Percentiles rank a stretch among this genome's conserved stretches.
These are phyloP conservation scores for Salix udensis DNA, from an alignment of 345 rosid species.

Conservation along the genomic window DNA sequence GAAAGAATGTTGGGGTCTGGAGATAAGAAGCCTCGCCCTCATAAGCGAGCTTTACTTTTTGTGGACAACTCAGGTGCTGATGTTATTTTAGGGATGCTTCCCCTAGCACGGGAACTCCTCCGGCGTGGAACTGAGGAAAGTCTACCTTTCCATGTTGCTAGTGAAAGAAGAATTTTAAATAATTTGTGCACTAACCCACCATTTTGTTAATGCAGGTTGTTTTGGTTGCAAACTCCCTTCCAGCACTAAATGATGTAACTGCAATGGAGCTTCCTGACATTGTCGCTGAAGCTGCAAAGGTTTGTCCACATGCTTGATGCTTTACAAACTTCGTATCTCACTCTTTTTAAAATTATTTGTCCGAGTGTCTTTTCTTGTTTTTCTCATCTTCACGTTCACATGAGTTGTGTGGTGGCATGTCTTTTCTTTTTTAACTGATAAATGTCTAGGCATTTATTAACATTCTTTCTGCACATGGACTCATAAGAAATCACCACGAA, in stretches of 20 bases:
- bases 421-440: neutral
- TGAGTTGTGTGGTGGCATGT: neutral
- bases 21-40: slow-evolving; percentile 57
- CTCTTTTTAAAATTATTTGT: neutral
- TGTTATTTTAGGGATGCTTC: slow-evolving; percentile 93
- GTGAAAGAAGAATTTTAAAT: slow-evolving; percentile 3
- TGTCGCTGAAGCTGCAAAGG: slow-evolving; percentile 98
- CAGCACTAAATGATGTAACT: slow-evolving; percentile 91
- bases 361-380: neutral
- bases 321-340: neutral
- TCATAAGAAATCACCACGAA: neutral
- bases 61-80: slow-evolving; percentile 99
- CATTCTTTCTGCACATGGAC: neutral
- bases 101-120: slow-evolving; percentile 89
- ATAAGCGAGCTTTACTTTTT: slow-evolving; percentile 91
- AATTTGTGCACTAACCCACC: neutral
- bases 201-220: slow-evolving; percentile 59
- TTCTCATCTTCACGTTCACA: neutral
- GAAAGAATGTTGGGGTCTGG: slow-evolving; percentile 78
- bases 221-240: slow-evolving; percentile 93
- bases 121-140: slow-evolving; percentile 92
- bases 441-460: neutral
- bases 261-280: slow-evolving; percentile 99
- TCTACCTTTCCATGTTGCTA: slow-evolving; percentile 11
- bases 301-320: slow-evolving; percentile 18